Percentiles rank a stretch among this genome's conserved stretches.
Evolutionary conservation across 331 rosid species (phyloP).

Genomic region (Prunus yedoensis): DNA sequence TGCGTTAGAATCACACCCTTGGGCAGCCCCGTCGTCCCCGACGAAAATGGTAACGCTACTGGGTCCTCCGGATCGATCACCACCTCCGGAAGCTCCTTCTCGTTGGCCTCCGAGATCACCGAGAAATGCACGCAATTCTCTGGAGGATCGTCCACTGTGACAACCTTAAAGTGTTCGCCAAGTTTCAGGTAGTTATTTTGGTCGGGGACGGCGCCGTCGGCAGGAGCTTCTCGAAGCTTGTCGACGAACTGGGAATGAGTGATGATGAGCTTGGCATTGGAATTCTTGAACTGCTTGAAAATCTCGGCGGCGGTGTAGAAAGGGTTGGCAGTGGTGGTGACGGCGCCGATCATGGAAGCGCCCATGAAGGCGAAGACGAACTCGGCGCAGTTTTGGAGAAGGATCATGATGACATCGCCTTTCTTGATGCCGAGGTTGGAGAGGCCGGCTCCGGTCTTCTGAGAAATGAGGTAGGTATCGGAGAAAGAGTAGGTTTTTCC

Average conservation of each 20-base stretch:
- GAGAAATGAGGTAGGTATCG: slow-evolving; percentile 40
- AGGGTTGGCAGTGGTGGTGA: slow-evolving; percentile 76
- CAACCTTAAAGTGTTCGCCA: slow-evolving; percentile 41
- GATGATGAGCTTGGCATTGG: slow-evolving; percentile 56
- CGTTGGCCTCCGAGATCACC: slow-evolving; percentile 51
- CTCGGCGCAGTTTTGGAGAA: slow-evolving; percentile 73
- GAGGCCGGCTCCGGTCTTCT: slow-evolving; percentile 53
- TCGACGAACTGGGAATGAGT: slow-evolving; percentile 65
- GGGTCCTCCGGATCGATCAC: slow-evolving; percentile 47
- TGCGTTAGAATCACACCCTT: slow-evolving; percentile 84
- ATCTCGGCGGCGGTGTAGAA: slow-evolving; percentile 74
- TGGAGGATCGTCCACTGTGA: slow-evolving; percentile 69
- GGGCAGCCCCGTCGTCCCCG: slow-evolving; percentile 90
- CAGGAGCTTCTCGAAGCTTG: slow-evolving; percentile 41
- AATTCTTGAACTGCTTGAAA: slow-evolving; percentile 49
- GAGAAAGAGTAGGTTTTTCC: slow-evolving; percentile 51
- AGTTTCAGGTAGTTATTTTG: slow-evolving; percentile 11
- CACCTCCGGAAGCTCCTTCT: slow-evolving; percentile 31
- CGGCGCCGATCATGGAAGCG: slow-evolving; percentile 78
- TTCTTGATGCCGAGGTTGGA: slow-evolving; percentile 50
- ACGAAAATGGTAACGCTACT: slow-evolving; percentile 81
- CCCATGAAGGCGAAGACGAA: slow-evolving; percentile 70
- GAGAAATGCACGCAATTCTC: slow-evolving; percentile 75
- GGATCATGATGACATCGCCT: slow-evolving; percentile 77
- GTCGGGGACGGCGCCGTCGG: background rate